phyloP scores from a whole-genome alignment of 305 asterid species.

The Fraxinus latifolia region DNA sequence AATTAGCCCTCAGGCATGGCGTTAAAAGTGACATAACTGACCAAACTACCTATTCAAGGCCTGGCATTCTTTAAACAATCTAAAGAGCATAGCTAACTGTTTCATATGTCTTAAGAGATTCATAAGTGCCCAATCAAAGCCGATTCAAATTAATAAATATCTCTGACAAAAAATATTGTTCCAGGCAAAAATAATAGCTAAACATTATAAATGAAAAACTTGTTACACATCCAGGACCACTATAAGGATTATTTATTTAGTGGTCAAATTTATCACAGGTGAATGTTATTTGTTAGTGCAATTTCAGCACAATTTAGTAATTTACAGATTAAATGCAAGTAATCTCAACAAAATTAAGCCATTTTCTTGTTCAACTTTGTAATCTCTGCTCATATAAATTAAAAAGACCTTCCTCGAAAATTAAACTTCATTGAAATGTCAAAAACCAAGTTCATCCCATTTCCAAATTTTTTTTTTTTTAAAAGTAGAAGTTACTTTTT shows the following conservation, averaged over 20 bases:
- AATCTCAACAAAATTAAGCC: not conserved
- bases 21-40: not conserved
- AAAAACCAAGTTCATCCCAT: not conserved
- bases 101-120: not conserved
- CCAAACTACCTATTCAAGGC: not conserved
- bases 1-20: not conserved
- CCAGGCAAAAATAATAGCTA: not conserved
- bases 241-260: not conserved
- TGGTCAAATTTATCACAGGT: not conserved
- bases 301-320: not conserved
- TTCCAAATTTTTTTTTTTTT: not conserved
- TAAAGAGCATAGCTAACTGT: not conserved
- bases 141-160: not conserved
- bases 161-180: not conserved
- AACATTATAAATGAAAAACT: not conserved
- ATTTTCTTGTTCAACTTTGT: not conserved
- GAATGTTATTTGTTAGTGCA: not conserved
- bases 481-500: no score
- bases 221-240: not conserved
- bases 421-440: not conserved
- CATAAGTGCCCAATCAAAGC: not conserved
- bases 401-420: not conserved
- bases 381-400: not conserved
- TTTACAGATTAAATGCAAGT: not conserved
- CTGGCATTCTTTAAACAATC: not conserved